These are phyloP conservation scores for Pythium diclinum DNA, from an alignment of 352 stramenopile genomes.

Conservation along the genomic window DNA sequence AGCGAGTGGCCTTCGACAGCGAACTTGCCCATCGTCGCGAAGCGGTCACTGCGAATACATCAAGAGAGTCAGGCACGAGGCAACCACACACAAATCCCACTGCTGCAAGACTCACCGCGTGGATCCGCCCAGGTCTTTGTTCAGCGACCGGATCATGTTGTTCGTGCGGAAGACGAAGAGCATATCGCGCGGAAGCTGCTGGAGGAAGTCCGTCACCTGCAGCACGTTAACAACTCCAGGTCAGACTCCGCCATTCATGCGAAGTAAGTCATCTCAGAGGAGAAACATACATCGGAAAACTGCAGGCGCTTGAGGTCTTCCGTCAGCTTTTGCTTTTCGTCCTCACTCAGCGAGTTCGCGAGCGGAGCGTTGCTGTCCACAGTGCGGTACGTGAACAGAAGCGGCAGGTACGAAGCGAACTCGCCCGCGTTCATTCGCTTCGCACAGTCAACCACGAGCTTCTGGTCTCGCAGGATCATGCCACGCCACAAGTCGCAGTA, in stretches of 20 bases:
- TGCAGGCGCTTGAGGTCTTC: conserved; percentile 64
- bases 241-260: neutral
- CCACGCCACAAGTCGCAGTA: conserved; percentile 95
- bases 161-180: conserved; percentile 90
- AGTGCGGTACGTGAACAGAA: conserved; percentile 88
- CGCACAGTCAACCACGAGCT: conserved; percentile 63
- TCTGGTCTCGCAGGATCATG: conserved; percentile 90
- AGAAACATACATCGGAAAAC: conserved; percentile 54
- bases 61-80: conserved; percentile 9
- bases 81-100: neutral
- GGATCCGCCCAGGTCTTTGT: conserved; percentile 84
- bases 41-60: conserved; percentile 49
- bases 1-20: conserved; percentile 58
- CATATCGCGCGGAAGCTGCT: conserved; percentile 88
- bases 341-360: conserved; percentile 61
- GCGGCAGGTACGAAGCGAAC: conserved; percentile 67
- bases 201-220: conserved; percentile 76
- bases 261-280: neutral
- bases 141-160: conserved; percentile 89
- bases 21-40: conserved; percentile 73
- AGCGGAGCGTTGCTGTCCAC: conserved; percentile 56
- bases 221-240: neutral
- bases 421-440: conserved; percentile 49
- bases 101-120: conserved; percentile 38
- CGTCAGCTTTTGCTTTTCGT: conserved; percentile 56